These are phyloP conservation scores for Lupinus albus DNA, from an alignment of 306 rosid species.

Conservation along the genomic window DNA sequence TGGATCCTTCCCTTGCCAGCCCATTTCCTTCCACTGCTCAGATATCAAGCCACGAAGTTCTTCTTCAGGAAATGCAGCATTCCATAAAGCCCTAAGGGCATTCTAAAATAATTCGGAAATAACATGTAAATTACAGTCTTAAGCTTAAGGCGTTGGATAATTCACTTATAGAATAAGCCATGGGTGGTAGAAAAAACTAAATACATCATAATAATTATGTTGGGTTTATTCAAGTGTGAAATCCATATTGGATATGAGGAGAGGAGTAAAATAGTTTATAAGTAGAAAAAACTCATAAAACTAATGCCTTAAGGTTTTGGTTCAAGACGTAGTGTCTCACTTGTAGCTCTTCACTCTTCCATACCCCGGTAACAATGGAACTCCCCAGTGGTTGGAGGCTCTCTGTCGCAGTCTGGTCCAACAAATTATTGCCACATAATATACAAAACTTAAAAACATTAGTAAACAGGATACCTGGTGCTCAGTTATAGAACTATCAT, in stretches of 20 bases:
- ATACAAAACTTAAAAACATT: conserved; percentile 16
- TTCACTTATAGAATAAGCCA: conserved; percentile 3
- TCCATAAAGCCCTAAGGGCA: conserved; percentile 92
- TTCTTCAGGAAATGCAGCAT: conserved; percentile 85
- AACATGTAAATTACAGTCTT: conserved; percentile 30
- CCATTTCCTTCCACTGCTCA: conserved; percentile 99
- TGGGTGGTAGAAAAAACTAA: not conserved
- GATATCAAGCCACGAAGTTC: conserved; percentile 87
- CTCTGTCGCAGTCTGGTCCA: no score
- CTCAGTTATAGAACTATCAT: conserved; percentile 74
- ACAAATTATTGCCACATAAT: conserved; percentile 26
- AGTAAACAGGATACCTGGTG: conserved; percentile 72
- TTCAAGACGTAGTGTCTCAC: no score
- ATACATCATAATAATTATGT: conserved; percentile 21
- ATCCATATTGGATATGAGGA: no score
- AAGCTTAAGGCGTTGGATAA: conserved; percentile 8
- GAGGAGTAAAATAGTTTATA: no score
- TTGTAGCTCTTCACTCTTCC: no score
- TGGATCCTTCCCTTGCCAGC: conserved; percentile 99
- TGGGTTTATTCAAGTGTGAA: no score
- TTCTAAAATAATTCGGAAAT: conserved; percentile 56
- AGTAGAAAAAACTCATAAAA: no score
- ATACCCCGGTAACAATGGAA: no score
- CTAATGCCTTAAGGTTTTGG: no score
- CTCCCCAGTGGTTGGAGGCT: no score